Base-by-base conservation (phyloP, 768 basidiomycete genomes). In the Suillus americanus region DNA sequence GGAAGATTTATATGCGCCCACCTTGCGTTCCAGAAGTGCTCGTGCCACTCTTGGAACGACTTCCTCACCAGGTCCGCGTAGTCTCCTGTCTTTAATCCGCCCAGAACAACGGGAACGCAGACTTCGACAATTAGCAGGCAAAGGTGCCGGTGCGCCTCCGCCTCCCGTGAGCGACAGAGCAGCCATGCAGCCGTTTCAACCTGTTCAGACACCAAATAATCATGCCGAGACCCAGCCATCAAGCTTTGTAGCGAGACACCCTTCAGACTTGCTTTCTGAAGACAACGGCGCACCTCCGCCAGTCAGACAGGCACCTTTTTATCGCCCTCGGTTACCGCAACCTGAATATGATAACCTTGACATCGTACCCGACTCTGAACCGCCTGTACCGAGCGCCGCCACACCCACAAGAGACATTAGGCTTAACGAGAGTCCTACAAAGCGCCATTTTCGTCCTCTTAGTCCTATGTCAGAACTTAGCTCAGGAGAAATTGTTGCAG, bases 311-410 rank as follows among this genome's bases (percentile, higher is more conserved):
- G 38, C 38, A 28, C 38, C 40, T 30, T 40, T 41, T 43, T 38
- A 28, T 59, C 57, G 14, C 7, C 57, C 28, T 12, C 25, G 40
- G 28, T 59, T 20, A 3, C 18, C 25, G 40, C 57, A 59, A 13
- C 28, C 12, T 18, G 65, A 66, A 20, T 70, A 68, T 33, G 64
- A 69, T 46, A 81, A 80, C 67, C 78, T 82, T 68, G 86, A 85
- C 38, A 62, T 88, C 60, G 79, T 91, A 18, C 87, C 89, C 3
- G 89, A 90, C 70, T 90, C 89, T 3, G 89, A 89, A 66, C 83
- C 85, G 55, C 79, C 76, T 25, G 77, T 72, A 54, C 64, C 65
- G 10, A 60, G 66, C n/a, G 16, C 53, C 28, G 46, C 67, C 56
- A 63, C 67, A 16, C 65, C 70, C 38, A 25, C 38, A 38, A 64